Base-by-base conservation (phyloP, 1,139 yeast genomes). In the Lodderomyces orthopsilosis region DNA sequence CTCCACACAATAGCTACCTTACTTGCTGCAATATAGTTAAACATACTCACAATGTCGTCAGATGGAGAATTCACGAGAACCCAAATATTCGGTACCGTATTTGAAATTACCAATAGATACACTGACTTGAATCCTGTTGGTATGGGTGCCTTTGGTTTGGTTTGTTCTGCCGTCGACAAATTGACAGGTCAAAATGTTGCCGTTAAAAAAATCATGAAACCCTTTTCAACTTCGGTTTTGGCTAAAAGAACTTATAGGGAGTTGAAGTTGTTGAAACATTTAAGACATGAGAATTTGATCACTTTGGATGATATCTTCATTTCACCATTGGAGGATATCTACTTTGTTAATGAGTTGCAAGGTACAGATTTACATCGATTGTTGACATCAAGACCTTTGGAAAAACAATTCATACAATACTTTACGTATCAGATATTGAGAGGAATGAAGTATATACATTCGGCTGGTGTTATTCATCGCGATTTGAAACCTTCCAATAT, bases 91-190 rank as follows among this genome's bases (percentile, higher is more conserved):
- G 96, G 96, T 41, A 89, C 96, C 3, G 90, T 88, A 39, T 90
- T 93, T 62, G 98, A 93, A 66, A 90, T 93, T 55, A 93, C 98
- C 42, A 85, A 81, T 57, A 70, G 96, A 52, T 93, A 93, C 67
- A 81, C 90, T 17, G 96, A 93, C 59, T 75, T 93, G 50, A 93
- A 90, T 58, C 98, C 98, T 3, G 97, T 93, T 41, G 98, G 98
- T 1, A 93, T 93, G 98, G 98, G 98, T 28, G 98, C 98, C 9
- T 93, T 93, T 61, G 98, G 98, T 6, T 78, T 93, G 33, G 99
- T 93, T 38, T 93, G 99, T 65, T 89, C 97, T 6, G 99, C 98
- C 1, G 80, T 85, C 45, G 98, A 93, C 66, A 88, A 85, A 57
- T 75, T 90, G 49, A 89, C 97, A 0, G 85, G 81, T 42, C 97